Percentiles rank a stretch among this genome's conserved stretches.
phyloP scores from a whole-genome alignment of 31 red algal genomes.

The Asparagopsis taxiformis region DNA sequence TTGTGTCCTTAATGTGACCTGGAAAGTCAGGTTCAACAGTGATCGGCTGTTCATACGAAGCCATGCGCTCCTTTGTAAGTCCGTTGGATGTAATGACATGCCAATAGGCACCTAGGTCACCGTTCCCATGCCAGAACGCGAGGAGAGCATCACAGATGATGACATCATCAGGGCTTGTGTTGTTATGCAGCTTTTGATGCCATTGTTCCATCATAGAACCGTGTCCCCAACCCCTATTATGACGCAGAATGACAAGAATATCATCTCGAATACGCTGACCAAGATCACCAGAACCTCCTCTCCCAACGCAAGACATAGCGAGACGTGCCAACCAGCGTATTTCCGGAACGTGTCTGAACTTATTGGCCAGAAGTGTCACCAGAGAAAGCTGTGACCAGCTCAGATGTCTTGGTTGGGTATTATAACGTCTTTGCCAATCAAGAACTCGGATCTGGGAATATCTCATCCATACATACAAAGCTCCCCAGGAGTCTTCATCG shows the following conservation, averaged over 20 bases:
- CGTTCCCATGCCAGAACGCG: slow-evolving; percentile 69
- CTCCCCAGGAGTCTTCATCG: slow-evolving; percentile 61
- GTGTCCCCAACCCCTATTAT: slow-evolving; percentile 79
- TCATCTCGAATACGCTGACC: slow-evolving; percentile 96
- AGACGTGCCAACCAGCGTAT: slow-evolving; percentile 81
- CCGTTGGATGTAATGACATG: slow-evolving; percentile 70
- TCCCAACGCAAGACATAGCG: slow-evolving; percentile 84
- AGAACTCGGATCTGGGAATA: slow-evolving; percentile 91
- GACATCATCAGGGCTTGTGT: slow-evolving; percentile 94
- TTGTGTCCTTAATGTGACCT: slow-evolving; percentile 80
- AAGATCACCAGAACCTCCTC: slow-evolving; percentile 88
- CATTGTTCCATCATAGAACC: slow-evolving; percentile 97
- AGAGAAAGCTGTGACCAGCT: slow-evolving; percentile 78
- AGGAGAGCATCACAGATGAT: slow-evolving; percentile 86
- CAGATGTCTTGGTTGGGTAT: slow-evolving; percentile 90
- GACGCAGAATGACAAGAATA: slow-evolving; percentile 90
- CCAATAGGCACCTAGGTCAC: slow-evolving; percentile 72
- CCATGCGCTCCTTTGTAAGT: slow-evolving; percentile 76
- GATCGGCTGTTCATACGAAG: slow-evolving; percentile 89
- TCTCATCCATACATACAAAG: slow-evolving; percentile 93
- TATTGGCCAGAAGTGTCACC: slow-evolving; percentile 73
- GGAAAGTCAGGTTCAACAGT: slow-evolving; percentile 78
- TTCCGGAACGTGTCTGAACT: slow-evolving; percentile 64
- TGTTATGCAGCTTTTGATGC: slow-evolving; percentile 84
- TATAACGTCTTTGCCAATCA: slow-evolving; percentile 89